These are phyloP conservation scores for Leccinum ochraceum DNA, from an alignment of 768 basidiomycete genomes.

Conservation along the genomic window DNA sequence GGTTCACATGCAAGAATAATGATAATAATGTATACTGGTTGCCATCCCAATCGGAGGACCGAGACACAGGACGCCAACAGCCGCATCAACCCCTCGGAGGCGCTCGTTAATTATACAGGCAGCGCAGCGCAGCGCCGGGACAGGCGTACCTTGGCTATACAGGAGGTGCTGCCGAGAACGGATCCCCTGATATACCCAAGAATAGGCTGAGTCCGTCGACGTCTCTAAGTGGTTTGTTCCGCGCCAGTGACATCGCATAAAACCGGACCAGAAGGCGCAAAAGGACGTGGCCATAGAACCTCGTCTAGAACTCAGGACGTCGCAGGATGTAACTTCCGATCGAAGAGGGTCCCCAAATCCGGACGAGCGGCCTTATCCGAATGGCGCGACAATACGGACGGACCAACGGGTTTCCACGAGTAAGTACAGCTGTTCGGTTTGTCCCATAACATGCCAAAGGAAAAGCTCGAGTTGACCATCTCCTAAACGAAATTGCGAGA, in stretches of 20 bases:
- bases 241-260: constrained; percentile 8
- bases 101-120: constrained; percentile 10
- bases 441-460: constrained; percentile 39
- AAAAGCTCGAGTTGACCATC: constrained; percentile 43
- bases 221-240: constrained; percentile 1
- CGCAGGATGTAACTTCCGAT: constrained; percentile 16
- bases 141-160: constrained; percentile 19
- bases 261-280: constrained; percentile 18
- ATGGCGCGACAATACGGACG: constrained; percentile 35
- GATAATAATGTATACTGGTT: constrained; percentile 5
- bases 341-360: constrained; percentile 26
- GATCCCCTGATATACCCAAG: constrained; percentile 10
- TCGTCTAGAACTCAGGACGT: constrained; percentile 23
- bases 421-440: constrained; percentile 41
- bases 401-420: constrained; percentile 37
- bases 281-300: constrained; percentile 7
- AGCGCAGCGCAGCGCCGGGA: constrained; percentile 3
- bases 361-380: constrained; percentile 32
- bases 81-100: constrained; percentile 9
- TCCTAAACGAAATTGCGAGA: constrained; percentile 52
- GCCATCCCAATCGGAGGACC: constrained; percentile 1
- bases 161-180: constrained; percentile 1
- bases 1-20: constrained; percentile 25
- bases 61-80: constrained; percentile 15
- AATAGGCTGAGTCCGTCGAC: constrained; percentile 1